Conservation (phyloP, 257 asterid species). For the Prunella vulgaris region DNA sequence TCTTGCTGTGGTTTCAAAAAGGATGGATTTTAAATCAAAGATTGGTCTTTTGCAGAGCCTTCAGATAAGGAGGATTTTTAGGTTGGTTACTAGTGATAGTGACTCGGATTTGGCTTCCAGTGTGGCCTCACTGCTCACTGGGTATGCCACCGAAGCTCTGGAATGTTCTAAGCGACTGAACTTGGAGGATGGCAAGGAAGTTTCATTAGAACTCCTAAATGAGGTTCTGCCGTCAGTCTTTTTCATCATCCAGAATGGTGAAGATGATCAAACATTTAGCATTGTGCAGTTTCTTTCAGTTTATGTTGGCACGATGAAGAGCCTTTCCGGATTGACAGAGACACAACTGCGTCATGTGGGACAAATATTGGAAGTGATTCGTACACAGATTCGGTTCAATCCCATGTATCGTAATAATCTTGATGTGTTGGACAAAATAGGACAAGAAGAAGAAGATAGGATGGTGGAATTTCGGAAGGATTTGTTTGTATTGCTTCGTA, state of each 20-base stretch:
- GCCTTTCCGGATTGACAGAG: slow-evolving; percentile 53
- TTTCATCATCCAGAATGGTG: slow-evolving; percentile 61
- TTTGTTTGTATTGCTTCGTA: slow-evolving; percentile 65
- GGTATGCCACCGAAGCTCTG: slow-evolving; percentile 76
- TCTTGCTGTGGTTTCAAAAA: slow-evolving; percentile 69
- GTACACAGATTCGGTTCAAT: slow-evolving; percentile 57
- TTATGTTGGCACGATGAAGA: slow-evolving; percentile 87
- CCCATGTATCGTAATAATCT: slow-evolving; percentile 64
- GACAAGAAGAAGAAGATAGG: slow-evolving; percentile 86
- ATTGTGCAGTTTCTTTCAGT: slow-evolving; percentile 80
- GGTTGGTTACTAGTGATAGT: slow-evolving; percentile 56
- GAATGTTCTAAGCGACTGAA: slow-evolving; percentile 73
- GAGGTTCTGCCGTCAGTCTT: slow-evolving; percentile 93
- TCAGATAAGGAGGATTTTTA: slow-evolving; percentile 69
- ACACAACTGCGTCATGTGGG: slow-evolving; percentile 67
- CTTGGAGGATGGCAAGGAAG: slow-evolving; percentile 51
- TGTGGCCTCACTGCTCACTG: slow-evolving; percentile 74
- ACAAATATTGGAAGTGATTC: slow-evolving; percentile 78
- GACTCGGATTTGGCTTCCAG: slow-evolving; percentile 60
- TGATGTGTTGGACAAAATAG: slow-evolving; percentile 72
- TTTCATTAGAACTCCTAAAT: slow-evolving; percentile 61
- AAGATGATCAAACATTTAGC: slow-evolving; percentile 65
- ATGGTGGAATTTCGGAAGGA: slow-evolving; percentile 92
- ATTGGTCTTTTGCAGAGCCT: slow-evolving; percentile 66
- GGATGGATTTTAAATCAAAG: slow-evolving; percentile 82